A percentile compares a stretch with the other conserved stretches of the same genome.
Conservation (phyloP, 345 rosid species). For the Passiflora organensis region DNA sequence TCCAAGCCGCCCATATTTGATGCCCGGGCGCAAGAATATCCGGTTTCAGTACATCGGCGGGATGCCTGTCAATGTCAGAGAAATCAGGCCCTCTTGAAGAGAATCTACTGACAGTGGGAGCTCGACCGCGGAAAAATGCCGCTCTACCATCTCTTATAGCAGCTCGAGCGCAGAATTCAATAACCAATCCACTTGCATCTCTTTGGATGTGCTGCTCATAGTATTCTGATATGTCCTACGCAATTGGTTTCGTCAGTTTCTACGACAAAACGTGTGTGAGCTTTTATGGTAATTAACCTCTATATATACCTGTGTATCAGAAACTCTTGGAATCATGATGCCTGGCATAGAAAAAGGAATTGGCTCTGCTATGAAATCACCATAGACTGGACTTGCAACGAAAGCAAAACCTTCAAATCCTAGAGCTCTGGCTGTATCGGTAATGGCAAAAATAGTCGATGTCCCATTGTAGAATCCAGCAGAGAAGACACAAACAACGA, state of each 20-base stretch:
- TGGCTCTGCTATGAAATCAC: conserved; percentile 65
- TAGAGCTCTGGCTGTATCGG: conserved; percentile 51
- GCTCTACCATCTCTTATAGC: conserved; percentile 60
- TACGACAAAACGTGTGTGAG: background rate
- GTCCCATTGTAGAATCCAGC: conserved; percentile 55
- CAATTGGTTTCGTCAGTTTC: background rate
- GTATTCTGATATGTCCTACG: conserved; percentile 49
- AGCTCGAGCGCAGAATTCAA: conserved; percentile 43
- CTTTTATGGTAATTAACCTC: background rate
- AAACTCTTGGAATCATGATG: conserved; percentile 52
- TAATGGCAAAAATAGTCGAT: conserved; percentile 52
- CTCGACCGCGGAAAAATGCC: conserved; percentile 41
- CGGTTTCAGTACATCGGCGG: conserved; percentile 69
- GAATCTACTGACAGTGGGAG: conserved; percentile 64
- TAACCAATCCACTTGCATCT: conserved; percentile 35
- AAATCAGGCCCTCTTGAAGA: conserved; percentile 81
- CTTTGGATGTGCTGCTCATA: conserved; percentile 49
- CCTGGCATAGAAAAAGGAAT: conserved; percentile 49
- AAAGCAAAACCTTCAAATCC: conserved; percentile 60
- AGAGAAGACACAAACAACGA: conserved; percentile 71
- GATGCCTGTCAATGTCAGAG: conserved; percentile 37
- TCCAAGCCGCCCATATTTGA: conserved; percentile 96
- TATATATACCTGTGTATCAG: conserved; percentile 52
- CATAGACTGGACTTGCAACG: conserved; percentile 54
- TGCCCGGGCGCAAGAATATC: conserved; percentile 85